These are phyloP conservation scores for Batrachochytrium dendrobatidis DNA, from an alignment of 371 early-diverging fungal species.

Conservation along the genomic window DNA sequence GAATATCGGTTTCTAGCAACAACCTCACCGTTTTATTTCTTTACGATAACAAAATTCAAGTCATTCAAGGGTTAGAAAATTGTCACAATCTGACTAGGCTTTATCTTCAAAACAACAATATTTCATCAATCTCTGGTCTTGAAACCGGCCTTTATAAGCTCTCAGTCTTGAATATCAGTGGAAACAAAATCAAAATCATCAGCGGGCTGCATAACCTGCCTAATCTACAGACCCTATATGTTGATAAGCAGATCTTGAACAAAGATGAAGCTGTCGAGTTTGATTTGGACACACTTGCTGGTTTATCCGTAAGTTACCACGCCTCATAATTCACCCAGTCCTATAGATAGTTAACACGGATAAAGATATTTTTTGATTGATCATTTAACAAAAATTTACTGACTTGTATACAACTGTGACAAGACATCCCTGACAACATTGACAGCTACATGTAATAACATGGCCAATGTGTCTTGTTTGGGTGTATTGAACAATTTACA, in stretches of 20 bases:
- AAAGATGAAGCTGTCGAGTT: constrained; percentile 12
- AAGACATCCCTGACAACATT: constrained; percentile 16
- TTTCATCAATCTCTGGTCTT: constrained; percentile 24
- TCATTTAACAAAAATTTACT: neutral
- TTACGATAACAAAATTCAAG: constrained; percentile 33
- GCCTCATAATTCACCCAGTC: too few relatives aligned
- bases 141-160: constrained; percentile 22
- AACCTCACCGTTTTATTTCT: constrained; percentile 32
- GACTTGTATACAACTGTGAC: neutral
- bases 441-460: constrained; percentile 18
- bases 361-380: neutral
- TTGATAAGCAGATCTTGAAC: constrained; percentile 27
- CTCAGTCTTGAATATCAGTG: constrained; percentile 24
- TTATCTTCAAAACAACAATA: constrained; percentile 34
- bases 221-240: constrained; percentile 24
- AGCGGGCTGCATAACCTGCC: constrained; percentile 20
- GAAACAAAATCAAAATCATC: constrained; percentile 24
- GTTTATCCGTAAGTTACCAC: constrained; percentile 15
- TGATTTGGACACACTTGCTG: constrained; percentile 17
- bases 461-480: constrained; percentile 16
- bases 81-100: constrained; percentile 26
- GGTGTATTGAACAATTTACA: too few relatives aligned
- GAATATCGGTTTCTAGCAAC: constrained; percentile 21
- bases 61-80: constrained; percentile 22
- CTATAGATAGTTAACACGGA: too few relatives aligned